phyloP scores from a whole-genome alignment of 202 grass and related monocot genomes.

The Thinopyrum obtusiflorum region DNA sequence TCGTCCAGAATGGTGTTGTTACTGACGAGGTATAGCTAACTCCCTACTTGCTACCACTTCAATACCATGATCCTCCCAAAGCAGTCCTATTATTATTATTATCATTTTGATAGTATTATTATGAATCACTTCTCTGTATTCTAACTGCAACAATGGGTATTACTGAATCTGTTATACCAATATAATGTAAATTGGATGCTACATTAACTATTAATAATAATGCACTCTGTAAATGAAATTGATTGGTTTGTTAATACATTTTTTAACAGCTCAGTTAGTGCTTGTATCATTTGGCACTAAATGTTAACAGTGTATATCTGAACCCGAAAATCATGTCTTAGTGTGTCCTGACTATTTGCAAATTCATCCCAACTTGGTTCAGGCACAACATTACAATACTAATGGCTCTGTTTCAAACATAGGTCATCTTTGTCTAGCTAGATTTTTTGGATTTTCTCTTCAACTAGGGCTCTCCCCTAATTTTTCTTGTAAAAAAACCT shows the following conservation, averaged over 20 bases:
- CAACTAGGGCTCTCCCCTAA: background rate
- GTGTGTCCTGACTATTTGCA: background rate
- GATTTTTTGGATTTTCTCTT: background rate
- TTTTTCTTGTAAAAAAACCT: background rate
- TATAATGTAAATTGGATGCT: background rate
- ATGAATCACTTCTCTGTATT: background rate
- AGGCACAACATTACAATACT: background rate
- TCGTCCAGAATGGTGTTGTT: slow-evolving; percentile 75
- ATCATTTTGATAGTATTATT: background rate
- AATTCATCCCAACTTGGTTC: background rate
- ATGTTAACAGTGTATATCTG: background rate
- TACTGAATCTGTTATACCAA: background rate
- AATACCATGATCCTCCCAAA: background rate
- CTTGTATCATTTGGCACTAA: background rate
- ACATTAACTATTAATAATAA: background rate
- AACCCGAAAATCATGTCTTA: background rate
- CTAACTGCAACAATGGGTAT: background rate
- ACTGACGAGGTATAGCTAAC: slow-evolving; percentile 62
- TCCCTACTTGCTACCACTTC: background rate
- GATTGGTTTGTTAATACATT: background rate
- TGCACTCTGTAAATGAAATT: background rate
- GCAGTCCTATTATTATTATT: background rate
- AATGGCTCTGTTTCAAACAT: background rate
- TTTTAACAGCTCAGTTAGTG: background rate
- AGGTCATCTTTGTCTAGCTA: background rate